Conservation (phyloP, 129 eudicot genomes). For the Solidago caesia region DNA sequence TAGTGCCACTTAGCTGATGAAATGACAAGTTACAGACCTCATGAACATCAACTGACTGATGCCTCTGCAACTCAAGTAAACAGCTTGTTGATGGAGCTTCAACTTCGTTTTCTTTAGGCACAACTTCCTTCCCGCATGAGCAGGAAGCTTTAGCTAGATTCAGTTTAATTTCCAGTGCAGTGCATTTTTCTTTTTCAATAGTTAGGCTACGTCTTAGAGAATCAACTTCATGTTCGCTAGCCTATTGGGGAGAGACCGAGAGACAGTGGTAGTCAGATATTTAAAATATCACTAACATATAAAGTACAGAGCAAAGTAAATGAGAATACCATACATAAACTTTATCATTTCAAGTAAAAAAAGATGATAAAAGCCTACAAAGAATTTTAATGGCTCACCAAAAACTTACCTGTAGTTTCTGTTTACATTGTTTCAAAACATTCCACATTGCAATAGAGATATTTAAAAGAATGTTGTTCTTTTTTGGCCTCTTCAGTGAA, state of each 20-base stretch:
- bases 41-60: slow-evolving; percentile 18
- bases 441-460: slow-evolving; percentile 74
- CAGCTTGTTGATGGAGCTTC: not conserved
- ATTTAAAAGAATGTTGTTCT: slow-evolving; percentile 47
- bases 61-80: not conserved
- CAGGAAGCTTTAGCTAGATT: slow-evolving; percentile 36
- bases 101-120: slow-evolving; percentile 21
- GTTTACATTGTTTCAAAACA: slow-evolving; percentile 66
- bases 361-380: not conserved
- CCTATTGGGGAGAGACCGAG: slow-evolving; percentile 31
- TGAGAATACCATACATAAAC: not conserved
- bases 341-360: slow-evolving; percentile 5
- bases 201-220: slow-evolving; percentile 39
- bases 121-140: slow-evolving; percentile 26
- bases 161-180: slow-evolving; percentile 48
- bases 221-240: slow-evolving; percentile 37
- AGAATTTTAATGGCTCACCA: not conserved
- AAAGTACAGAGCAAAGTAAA: not conserved
- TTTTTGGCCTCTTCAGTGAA: slow-evolving; percentile 37
- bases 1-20: not conserved
- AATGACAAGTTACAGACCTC: slow-evolving; percentile 37
- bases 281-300: not conserved
- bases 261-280: not conserved
- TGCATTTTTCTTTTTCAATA: slow-evolving; percentile 35
- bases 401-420: slow-evolving; percentile 53